phyloP scores from a whole-genome alignment of 2,329 filamentous ascomycete genomes.

The Trichoderma asperellum region DNA sequence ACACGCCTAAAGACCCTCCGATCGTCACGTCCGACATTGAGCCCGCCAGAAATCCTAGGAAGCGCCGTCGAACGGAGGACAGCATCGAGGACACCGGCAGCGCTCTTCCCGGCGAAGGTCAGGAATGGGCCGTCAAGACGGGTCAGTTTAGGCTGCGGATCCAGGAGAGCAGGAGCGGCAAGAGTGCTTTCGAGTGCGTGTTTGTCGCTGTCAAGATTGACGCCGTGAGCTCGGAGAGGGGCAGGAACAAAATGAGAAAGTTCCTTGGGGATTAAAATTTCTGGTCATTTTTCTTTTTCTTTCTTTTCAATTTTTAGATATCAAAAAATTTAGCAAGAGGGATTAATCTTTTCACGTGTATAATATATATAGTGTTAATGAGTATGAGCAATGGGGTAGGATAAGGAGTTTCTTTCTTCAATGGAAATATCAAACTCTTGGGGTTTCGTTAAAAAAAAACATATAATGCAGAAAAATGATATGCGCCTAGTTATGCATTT shows the following conservation, averaged over 20 bases:
- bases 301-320: background rate
- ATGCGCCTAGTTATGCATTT: background rate
- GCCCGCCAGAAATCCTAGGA: slow-evolving; percentile 46
- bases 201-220: slow-evolving; percentile 78
- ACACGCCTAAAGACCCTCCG: slow-evolving; percentile 35
- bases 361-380: slow-evolving; percentile 7
- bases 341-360: background rate
- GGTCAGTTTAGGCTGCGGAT: slow-evolving; percentile 76
- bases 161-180: slow-evolving; percentile 55
- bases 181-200: slow-evolving; percentile 67
- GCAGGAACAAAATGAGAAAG: slow-evolving; percentile 65
- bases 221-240: slow-evolving; percentile 66
- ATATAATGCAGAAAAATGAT: background rate
- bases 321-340: background rate
- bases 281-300: background rate
- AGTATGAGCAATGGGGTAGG: background rate
- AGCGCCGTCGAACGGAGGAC: slow-evolving; percentile 50
- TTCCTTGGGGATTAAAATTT: slow-evolving; percentile 58
- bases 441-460: background rate
- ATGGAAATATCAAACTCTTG: background rate
- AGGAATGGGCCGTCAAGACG: slow-evolving; percentile 65
- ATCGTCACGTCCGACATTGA: slow-evolving; percentile 36
- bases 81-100: slow-evolving; percentile 17
- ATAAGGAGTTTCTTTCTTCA: background rate
- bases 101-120: slow-evolving; percentile 2